Percentiles rank a stretch among this genome's conserved stretches.
Conservation (phyloP, 495 filamentous ascomycete species). For the Hypoxylon cercidicola region DNA sequence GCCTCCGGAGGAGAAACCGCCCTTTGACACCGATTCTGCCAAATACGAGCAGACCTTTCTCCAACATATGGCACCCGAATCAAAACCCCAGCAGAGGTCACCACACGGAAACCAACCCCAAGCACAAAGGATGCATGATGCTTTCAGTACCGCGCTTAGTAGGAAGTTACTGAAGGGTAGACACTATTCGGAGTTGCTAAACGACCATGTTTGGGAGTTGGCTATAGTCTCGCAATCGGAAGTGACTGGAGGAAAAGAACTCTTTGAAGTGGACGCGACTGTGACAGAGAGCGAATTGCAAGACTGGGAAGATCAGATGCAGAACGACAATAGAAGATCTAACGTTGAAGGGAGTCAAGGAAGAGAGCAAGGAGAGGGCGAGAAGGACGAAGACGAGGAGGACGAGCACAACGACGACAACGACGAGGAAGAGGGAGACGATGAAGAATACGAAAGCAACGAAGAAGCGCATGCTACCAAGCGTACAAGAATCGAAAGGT, state of each 20-base stretch:
- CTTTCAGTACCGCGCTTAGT: conserved; percentile 19
- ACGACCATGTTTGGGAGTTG: conserved; percentile 20
- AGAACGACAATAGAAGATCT: no score
- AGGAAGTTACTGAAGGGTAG: conserved; percentile 25
- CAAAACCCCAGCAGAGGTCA: conserved; percentile 2
- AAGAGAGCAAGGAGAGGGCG: no score
- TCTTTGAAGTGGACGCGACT: not conserved
- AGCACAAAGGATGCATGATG: not conserved
- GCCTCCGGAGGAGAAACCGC: conserved; percentile 17
- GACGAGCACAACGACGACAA: no score
- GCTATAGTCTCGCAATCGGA: conserved; percentile 23
- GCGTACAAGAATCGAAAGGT: conserved; percentile 26
- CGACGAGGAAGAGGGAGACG: not conserved
- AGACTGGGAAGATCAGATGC: no score
- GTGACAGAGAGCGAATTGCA: no score
- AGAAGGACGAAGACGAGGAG: no score
- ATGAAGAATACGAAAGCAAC: not conserved
- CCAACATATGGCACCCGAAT: not conserved
- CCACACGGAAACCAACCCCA: not conserved
- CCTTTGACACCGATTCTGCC: conserved; percentile 4
- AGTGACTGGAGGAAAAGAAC: not conserved
- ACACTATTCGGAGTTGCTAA: conserved; percentile 21
- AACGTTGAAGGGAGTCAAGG: no score
- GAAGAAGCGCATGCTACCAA: not conserved
- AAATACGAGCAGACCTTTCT: not conserved